A percentile compares a stretch with the other conserved stretches of the same genome.
phyloP scores from a whole-genome alignment of 208 protist genomes.

The Crithidia thermophila region DNA sequence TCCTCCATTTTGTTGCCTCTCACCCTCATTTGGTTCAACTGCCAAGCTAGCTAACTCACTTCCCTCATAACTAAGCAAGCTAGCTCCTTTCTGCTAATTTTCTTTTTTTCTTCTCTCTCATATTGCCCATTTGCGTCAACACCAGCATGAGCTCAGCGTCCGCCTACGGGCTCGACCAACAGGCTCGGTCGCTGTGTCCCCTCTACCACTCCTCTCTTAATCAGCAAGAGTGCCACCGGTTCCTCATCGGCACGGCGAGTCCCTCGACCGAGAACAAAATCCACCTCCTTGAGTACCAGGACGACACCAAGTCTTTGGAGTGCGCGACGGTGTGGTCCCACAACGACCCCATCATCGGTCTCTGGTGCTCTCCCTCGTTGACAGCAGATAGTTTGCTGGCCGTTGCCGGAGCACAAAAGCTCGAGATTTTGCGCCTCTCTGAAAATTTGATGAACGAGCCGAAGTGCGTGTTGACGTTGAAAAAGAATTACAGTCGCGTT shows the following conservation, averaged over 20 bases:
- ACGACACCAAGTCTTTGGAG: conserved; percentile 63
- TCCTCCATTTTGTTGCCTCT: background rate
- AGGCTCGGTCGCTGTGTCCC: conserved; percentile 52
- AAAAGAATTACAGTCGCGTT: conserved; percentile 34
- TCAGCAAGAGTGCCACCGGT: conserved; percentile 49
- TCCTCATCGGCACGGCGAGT: conserved; percentile 73
- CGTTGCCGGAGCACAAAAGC: conserved; percentile 24
- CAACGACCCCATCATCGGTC: conserved; percentile 46
- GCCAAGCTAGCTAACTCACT: too few species aligned
- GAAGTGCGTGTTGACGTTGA: conserved; percentile 33
- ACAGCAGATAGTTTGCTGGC: conserved; percentile 51
- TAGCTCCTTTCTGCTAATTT: background rate
- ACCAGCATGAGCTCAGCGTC: conserved; percentile 55
- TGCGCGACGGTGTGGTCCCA: conserved; percentile 68
- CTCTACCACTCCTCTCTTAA: conserved; percentile 55
- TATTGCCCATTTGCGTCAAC: too few species aligned
- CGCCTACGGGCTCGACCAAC: conserved; percentile 66
- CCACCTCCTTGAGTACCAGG: conserved; percentile 73
- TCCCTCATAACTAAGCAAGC: too few species aligned
- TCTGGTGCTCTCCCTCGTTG: conserved; percentile 73
- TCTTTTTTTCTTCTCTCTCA: background rate
- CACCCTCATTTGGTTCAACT: too few species aligned
- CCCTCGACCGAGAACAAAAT: conserved; percentile 69
- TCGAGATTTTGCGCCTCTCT: conserved; percentile 43
- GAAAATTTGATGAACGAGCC: conserved; percentile 49